These are phyloP conservation scores for Nakaseomyces bracarensis DNA, from an alignment of 1,139 yeast species.

Conservation along the genomic window DNA sequence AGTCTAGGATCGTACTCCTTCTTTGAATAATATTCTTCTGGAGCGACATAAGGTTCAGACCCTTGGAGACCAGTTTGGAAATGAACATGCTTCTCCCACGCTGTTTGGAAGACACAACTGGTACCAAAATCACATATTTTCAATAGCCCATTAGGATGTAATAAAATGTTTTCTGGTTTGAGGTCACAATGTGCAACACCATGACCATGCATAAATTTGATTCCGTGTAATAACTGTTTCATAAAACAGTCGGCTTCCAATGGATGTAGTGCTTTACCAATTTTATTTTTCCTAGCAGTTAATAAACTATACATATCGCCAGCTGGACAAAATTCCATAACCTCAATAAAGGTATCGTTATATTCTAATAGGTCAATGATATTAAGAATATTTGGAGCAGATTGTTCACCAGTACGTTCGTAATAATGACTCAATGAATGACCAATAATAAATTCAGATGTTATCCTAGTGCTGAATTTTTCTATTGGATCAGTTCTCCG, in stretches of 20 bases:
- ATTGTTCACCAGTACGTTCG: slow-evolving; percentile 12
- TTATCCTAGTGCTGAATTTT: slow-evolving; percentile 55
- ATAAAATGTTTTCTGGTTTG: slow-evolving; percentile 57
- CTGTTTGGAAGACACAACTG: slow-evolving; percentile 58
- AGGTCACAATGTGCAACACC: slow-evolving; percentile 73
- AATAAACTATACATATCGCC: slow-evolving; percentile 55
- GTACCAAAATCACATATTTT: slow-evolving; percentile 67
- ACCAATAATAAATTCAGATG: slow-evolving; percentile 69
- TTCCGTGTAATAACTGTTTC: slow-evolving; percentile 56
- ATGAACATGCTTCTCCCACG: slow-evolving; percentile 52
- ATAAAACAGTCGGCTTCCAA: slow-evolving; percentile 60
- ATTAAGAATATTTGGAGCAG: slow-evolving; percentile 52
- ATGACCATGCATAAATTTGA: slow-evolving; percentile 56
- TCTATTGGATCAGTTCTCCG: slow-evolving; percentile 40
- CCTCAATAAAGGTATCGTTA: slow-evolving; percentile 54
- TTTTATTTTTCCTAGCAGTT: slow-evolving; percentile 16
- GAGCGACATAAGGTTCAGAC: slow-evolving; percentile 64
- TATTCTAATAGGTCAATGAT: slow-evolving; percentile 57
- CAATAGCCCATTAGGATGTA: slow-evolving; percentile 41
- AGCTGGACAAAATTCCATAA: slow-evolving; percentile 66
- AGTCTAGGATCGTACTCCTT: slow-evolving; percentile 47
- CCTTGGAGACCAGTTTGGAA: slow-evolving; percentile 56
- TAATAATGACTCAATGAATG: slow-evolving; percentile 45
- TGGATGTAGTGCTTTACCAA: slow-evolving; percentile 35
- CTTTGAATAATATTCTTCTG: slow-evolving; percentile 46